A percentile compares a stretch with the other conserved stretches of the same genome.
phyloP scores from a whole-genome alignment of 768 basidiomycete genomes.

The Plicaturopsis crispa region DNA sequence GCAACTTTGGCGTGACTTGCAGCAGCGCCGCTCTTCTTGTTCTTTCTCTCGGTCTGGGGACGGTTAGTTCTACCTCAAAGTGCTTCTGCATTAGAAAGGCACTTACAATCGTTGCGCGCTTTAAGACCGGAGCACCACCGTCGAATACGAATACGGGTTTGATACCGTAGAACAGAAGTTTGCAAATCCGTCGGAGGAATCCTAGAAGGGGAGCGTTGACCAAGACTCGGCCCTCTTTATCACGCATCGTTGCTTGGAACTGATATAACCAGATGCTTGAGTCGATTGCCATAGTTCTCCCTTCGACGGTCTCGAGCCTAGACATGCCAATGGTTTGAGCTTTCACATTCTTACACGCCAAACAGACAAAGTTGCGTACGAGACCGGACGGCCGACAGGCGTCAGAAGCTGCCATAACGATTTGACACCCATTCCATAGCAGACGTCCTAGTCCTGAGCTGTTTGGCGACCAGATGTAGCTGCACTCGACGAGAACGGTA shows the following conservation, averaged over 20 bases:
- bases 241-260: constrained; percentile 98
- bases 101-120: constrained; percentile 81
- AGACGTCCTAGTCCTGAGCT: no score
- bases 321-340: constrained; percentile 3
- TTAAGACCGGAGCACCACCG: constrained; percentile 88
- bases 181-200: constrained; percentile 83
- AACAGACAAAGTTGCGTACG: constrained; percentile 41
- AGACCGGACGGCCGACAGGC: constrained; percentile 91
- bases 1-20: constrained; percentile 81
- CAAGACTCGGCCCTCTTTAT: constrained; percentile 87
- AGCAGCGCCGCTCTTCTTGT: constrained; percentile 87
- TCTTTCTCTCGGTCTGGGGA: constrained; percentile 81
- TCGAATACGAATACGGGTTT: constrained; percentile 99
- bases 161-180: constrained; percentile 94
- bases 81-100: background rate
- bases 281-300: constrained; percentile 95
- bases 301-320: constrained; percentile 91
- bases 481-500: no score
- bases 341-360: no score
- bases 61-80: no score
- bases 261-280: constrained; percentile 99
- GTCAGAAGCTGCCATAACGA: constrained; percentile 88
- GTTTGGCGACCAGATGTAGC: no score
- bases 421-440: constrained; percentile 83
- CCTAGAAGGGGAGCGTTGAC: constrained; percentile 93